phyloP scores from a whole-genome alignment of 192 early-diverging fungal species.

The Entophlyctis helioformis region DNA sequence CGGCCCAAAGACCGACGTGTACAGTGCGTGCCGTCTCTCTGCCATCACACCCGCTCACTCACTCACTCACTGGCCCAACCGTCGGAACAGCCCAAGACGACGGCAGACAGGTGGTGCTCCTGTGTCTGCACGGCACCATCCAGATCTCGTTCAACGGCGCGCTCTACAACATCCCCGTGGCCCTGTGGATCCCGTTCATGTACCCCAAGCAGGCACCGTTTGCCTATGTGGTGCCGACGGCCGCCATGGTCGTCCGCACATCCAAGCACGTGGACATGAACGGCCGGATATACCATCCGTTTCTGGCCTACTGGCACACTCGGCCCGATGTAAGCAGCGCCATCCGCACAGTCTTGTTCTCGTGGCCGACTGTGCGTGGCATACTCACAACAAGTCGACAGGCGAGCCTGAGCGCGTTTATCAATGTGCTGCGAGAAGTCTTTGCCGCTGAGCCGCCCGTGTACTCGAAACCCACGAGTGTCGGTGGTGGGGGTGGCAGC shows the following conservation, averaged over 20 bases:
- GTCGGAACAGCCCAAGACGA: constrained; percentile 26
- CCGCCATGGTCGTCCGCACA: constrained; percentile 70
- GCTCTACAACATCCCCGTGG: constrained; percentile 87
- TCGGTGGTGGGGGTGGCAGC: too few species aligned
- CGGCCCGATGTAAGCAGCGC: constrained; percentile 24
- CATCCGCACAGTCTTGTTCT: too few species aligned
- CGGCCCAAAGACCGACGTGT: constrained; percentile 55
- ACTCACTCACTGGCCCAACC: constrained; percentile 4
- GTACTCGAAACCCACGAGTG: constrained; percentile 35
- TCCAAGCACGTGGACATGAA: constrained; percentile 73
- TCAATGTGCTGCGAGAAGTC: constrained; percentile 54
- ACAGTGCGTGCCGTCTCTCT: constrained; percentile 34
- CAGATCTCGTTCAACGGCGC: constrained; percentile 69
- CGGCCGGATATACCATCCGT: constrained; percentile 75
- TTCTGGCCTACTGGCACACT: constrained; percentile 63
- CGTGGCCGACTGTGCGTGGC: too few species aligned
- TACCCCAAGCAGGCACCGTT: constrained; percentile 76
- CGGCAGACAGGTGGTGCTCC: constrained; percentile 42
- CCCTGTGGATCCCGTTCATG: constrained; percentile 70
- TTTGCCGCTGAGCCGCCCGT: constrained; percentile 74
- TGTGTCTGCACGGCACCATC: constrained; percentile 79
- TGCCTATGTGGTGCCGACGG: constrained; percentile 78
- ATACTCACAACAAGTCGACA: too few species aligned
- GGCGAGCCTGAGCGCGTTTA: constrained; percentile 36
- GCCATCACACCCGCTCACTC: not conserved